Conservation (phyloP, 2,329 filamentous ascomycete species). For the Hypoxylon sp. region DNA sequence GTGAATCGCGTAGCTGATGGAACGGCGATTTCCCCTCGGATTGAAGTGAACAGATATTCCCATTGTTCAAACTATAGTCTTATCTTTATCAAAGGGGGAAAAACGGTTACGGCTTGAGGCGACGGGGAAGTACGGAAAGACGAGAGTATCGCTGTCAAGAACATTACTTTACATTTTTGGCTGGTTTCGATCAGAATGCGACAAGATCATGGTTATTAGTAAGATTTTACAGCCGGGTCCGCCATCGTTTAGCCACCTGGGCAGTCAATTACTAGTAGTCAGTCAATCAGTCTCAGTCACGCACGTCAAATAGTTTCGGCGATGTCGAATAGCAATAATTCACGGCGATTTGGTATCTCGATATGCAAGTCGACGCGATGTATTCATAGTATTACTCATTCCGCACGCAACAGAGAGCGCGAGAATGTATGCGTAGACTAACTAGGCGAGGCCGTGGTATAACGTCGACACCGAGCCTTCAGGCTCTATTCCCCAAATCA, state of each 20-base stretch:
- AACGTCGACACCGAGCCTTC: conserved; percentile 30
- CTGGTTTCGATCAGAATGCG: no score
- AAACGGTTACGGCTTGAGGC: neutral
- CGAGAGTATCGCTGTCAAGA: no score
- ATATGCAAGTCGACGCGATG: conserved; percentile 6
- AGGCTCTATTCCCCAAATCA: conserved; percentile 21
- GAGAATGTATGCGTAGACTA: conserved; percentile 15
- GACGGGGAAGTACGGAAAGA: neutral
- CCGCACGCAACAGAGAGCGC: conserved; percentile 10
- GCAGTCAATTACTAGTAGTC: no score
- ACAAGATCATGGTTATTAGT: no score
- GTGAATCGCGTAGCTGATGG: conserved; percentile 34
- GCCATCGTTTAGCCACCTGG: no score
- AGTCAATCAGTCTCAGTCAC: no score
- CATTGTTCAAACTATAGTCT: conserved; percentile 25
- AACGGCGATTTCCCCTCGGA: conserved; percentile 29
- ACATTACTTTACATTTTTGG: no score
- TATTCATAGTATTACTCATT: conserved; percentile 30
- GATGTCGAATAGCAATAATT: no score
- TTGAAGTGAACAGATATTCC: conserved; percentile 7
- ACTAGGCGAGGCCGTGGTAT: conserved; percentile 20
- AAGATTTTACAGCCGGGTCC: neutral
- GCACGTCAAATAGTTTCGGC: no score
- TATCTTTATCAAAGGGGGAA: neutral
- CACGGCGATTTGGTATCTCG: no score